Conservation (phyloP, 139 green algal genomes). For the Desmodesmus armatus region DNA sequence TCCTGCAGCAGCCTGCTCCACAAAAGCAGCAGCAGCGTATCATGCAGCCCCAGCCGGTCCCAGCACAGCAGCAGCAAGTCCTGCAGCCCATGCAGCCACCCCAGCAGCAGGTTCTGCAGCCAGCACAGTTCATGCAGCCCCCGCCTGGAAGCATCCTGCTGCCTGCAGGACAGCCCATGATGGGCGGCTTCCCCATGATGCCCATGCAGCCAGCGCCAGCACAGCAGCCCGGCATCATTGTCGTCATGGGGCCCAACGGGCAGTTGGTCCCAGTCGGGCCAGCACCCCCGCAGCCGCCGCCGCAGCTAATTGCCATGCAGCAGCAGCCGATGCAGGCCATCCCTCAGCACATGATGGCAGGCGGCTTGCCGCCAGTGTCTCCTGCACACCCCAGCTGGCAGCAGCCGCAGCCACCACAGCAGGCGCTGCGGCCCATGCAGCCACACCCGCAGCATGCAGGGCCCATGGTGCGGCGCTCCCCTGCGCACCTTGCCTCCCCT, state of each 20-base stretch:
- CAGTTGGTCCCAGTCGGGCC: not conserved
- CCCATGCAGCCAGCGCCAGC: not conserved
- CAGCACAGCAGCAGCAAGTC: not conserved
- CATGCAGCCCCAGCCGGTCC: no score
- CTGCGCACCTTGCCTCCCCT: slow-evolving; percentile 12
- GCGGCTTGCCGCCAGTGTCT: slow-evolving; percentile 20
- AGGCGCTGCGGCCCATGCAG: not conserved
- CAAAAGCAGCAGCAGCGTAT: slow-evolving; percentile 8
- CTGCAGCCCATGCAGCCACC: not conserved
- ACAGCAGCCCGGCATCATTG: no score
- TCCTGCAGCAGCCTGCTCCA: no score
- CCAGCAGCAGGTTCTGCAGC: not conserved
- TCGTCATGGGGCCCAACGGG: not conserved
- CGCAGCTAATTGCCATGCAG: not conserved
- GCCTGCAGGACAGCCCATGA: not conserved
- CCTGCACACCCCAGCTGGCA: slow-evolving; percentile 5
- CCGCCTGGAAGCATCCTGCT: not conserved
- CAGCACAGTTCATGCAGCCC: not conserved
- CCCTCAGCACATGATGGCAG: slow-evolving; percentile 39
- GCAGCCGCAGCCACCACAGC: slow-evolving; percentile 20
- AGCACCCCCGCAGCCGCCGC: not conserved
- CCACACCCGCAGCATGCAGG: not conserved
- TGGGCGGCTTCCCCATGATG: no score
- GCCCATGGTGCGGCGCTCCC: slow-evolving; percentile 27
- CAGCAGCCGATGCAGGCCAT: slow-evolving; percentile 21